Base-by-base conservation (phyloP, 345 rosid genomes). In the Carallia pectinifolia region DNA sequence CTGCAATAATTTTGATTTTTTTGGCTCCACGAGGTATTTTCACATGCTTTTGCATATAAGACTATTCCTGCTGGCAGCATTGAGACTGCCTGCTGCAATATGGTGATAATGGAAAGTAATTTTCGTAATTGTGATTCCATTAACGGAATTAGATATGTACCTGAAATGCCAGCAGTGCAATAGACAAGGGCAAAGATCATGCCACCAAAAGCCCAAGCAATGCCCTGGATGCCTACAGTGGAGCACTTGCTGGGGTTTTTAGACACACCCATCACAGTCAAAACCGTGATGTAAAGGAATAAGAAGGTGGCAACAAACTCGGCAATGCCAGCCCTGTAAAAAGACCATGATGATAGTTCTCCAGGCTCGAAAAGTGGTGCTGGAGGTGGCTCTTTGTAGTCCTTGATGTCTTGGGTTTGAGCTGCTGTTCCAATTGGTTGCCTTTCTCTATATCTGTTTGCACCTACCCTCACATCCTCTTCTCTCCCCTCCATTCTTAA, bases 121-220 rank as follows among this genome's bases (percentile, higher is more conserved):
- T 23, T 23, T 23, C 23, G 23, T 23, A 23, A 23, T 23, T 23
- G 23, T 23, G 23, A 23, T 23, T 23, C 23, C 23, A 23, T 23
- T 23, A 3, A 40, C 8, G 10, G 48, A 40, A 15, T 4, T 8
- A 40, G 8, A 40, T 6, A 19, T 4, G 13, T 59, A 71, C 74
- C 74, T 62, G 74, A 71, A 63, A 71, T 71, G 53, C 74, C 74
- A 63, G 74, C 68, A 55, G 74, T 71, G 17, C 68, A 71, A 18
- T 71, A 71, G 38, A 71, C 74, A 54, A 71, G 74, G 55, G 68
- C 74, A 16, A 71, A 71, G 53, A 71, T 71, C 74, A 63, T 71
- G 40, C 74, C 74, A 30, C 74, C 74, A 39, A 71, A 71, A 17
- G 74, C 74, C 74, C 74, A 71, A 29, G 74, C 74, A 38, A 71